Conservation (phyloP, 2,329 filamentous ascomycete species). For the Biscogniauxia marginata region DNA sequence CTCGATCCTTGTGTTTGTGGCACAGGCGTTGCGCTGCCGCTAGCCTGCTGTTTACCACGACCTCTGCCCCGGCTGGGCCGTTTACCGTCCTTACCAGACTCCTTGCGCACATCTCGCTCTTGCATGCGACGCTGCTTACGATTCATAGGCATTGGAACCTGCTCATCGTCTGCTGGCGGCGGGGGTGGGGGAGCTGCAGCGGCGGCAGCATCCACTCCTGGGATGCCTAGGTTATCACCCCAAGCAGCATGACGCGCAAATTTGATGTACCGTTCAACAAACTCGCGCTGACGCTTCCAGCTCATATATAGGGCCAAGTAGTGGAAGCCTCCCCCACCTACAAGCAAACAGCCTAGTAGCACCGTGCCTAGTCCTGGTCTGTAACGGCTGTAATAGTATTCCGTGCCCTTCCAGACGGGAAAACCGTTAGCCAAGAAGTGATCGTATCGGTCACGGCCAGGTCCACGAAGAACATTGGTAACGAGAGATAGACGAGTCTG, state of each 20-base stretch:
- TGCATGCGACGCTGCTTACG: conserved; percentile 84
- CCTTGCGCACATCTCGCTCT: conserved; percentile 78
- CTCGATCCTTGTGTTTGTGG: conserved; percentile 51
- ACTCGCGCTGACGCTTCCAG: conserved; percentile 88
- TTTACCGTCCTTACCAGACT: conserved; percentile 56
- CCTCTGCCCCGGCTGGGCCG: conserved; percentile 37
- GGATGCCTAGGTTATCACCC: conserved; percentile 77
- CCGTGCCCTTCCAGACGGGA: conserved; percentile 93
- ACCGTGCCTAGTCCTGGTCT: conserved; percentile 87
- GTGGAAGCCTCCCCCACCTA: conserved; percentile 81
- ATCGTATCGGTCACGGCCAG: conserved; percentile 84
- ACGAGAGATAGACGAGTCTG: conserved; percentile 85
- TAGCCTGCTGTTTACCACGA: conserved; percentile 37
- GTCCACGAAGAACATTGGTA: conserved; percentile 78
- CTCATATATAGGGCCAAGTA: conserved; percentile 82
- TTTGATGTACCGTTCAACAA: conserved; percentile 86
- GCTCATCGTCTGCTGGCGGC: conserved; percentile 48
- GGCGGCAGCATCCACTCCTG: conserved; percentile 57
- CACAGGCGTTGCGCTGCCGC: conserved; percentile 53
- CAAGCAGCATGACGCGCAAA: conserved; percentile 86
- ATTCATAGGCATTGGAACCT: conserved; percentile 64
- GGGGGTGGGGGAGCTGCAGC: conserved; percentile 44
- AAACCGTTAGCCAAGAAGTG: conserved; percentile 93
- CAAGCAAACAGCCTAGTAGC: conserved; percentile 74
- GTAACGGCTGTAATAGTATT: conserved; percentile 97